Evolutionary conservation across 2,329 filamentous ascomycete genomes (phyloP).

Genomic region (Chaetothyriales sp.): DNA sequence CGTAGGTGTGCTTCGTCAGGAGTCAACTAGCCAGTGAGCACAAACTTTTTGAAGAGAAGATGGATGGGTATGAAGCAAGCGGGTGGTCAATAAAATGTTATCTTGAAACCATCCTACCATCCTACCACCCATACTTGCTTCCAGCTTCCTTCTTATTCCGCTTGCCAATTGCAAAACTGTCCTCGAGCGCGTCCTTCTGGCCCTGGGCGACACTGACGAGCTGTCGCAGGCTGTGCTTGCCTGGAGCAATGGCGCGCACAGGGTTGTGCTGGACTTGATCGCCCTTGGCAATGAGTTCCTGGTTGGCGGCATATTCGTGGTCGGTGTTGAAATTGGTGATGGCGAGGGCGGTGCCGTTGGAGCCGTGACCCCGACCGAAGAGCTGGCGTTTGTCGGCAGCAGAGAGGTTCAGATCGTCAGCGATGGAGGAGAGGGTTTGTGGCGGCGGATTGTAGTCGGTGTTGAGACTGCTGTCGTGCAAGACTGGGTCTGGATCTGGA

Average conservation of each 20-base stretch:
- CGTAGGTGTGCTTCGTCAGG: not conserved
- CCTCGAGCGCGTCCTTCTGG: slow-evolving; percentile 78
- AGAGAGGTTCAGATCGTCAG: slow-evolving; percentile 65
- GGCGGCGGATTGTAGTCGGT: slow-evolving; percentile 11
- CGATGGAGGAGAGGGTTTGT: slow-evolving; percentile 56
- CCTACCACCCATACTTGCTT: slow-evolving; percentile 67
- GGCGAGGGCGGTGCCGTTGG: slow-evolving; percentile 37
- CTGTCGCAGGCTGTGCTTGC: slow-evolving; percentile 81
- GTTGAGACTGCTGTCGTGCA: slow-evolving; percentile 3
- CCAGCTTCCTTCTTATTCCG: slow-evolving; percentile 71
- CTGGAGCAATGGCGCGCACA: slow-evolving; percentile 66
- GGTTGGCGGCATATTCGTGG: slow-evolving; percentile 72
- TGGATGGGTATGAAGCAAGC: not conserved
- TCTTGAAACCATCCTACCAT: too few species aligned
- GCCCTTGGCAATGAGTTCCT: slow-evolving; percentile 51
- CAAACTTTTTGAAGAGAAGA: not conserved
- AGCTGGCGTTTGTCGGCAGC: slow-evolving; percentile 65
- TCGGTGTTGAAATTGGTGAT: slow-evolving; percentile 84
- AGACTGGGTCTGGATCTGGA: slow-evolving; percentile 9
- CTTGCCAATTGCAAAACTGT: slow-evolving; percentile 73
- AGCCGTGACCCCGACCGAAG: slow-evolving; percentile 51
- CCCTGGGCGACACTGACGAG: slow-evolving; percentile 69
- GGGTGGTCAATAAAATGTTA: not conserved
- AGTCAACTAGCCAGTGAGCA: not conserved
- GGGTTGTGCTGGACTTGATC: slow-evolving; percentile 64